Base-by-base conservation (phyloP, 768 basidiomycete species). In the Fomitopsis serialis region DNA sequence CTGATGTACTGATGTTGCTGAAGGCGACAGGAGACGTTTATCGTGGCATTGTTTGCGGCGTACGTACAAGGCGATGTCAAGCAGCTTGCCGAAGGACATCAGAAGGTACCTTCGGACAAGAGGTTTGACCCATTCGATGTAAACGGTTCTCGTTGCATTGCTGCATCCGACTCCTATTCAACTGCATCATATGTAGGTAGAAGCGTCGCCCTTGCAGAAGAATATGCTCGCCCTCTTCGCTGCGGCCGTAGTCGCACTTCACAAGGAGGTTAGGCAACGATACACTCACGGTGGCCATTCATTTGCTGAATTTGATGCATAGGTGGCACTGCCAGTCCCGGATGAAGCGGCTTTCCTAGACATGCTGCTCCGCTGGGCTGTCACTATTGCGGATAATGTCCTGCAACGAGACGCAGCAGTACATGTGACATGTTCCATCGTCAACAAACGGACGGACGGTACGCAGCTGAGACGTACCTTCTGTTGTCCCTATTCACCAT, bases 371-470 rank as follows among this genome's bases (percentile, higher is more conserved):
- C 61, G 66, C 8, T 94, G 89, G 89, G 75, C 77, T 37, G 68
- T 89, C 21, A 61, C 70, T 6, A 60, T 66, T 11, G 70, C 78
- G 3, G 74, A 76, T 17, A 79, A 71, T 47, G 68, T 72, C 42
- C 58, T 77, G 0, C 87, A 89, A 63, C 72, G 74, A 56, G 74
- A 77, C 27, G 76, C 82, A 24, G 79, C 76, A 2, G 74, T 79
- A 61, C 78, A 84, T 36, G 61, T 83, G 2, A 64, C 92, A 17
- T 76, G 85, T 1, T 78, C 85, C 0, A 69, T 89, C n/a, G 68
- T 93, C 24, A 97, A 98, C 66, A 92, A 93, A 67, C 80, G 83
- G 35, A 73, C 75, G 10, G 76, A 83, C 37, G 83, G 94, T 92
- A 45, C 57, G 77, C 58, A 42, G 21, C 21, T 3, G 24, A 19